Evolutionary conservation across 1,284 basidiomycete species (phyloP), one percentile per base, ranked within the genome.

Genomic region (Ceratobasidium sp.): DNA sequence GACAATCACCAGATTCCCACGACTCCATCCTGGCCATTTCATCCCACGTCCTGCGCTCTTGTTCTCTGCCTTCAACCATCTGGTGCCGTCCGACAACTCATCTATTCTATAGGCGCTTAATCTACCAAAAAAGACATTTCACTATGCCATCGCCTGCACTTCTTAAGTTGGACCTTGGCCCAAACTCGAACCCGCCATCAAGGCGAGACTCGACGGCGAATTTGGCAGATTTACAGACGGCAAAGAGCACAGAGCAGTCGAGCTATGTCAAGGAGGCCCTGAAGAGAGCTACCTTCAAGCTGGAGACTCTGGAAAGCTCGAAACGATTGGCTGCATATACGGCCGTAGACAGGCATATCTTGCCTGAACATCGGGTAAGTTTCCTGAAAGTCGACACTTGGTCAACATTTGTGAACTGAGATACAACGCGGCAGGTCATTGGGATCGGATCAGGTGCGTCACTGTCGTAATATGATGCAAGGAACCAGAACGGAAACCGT

Each of bases 291-390:
- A 75, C 71, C 44, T 67, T 68, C 70, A 77, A 62, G 67, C 77
- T 64, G 9, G 70, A 74, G 46, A 59, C 46, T 15, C 28, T 96
- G 52, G 95, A 96, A 82, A 88, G 88, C 64, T 92, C 96, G 28
- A 99, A 99, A 86, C 90, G 91, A 69, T 89, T 98, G 12, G 97
- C 98, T 17, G 97, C 97, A 1, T 98, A 92, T 86, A 94, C 95
- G 3, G 97, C 98, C 0, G 97, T 99, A 1, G 97, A 99, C 84
- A 89, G 92, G 76, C 94, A 99, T 86, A 89, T 99, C 56, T 89
- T 89, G 75, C 90, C 92, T 17, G 89, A 96, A 81, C 93, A 98
- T 86, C 92, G 92, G 87, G 95, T 95, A 82, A 81, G 91, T 85
- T 68, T n/a, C 64, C 59, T 65, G 52, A 28, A 59, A 42, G 23